Conservation (phyloP, 495 filamentous ascomycete species). For the Aspergillus asperescens region DNA sequence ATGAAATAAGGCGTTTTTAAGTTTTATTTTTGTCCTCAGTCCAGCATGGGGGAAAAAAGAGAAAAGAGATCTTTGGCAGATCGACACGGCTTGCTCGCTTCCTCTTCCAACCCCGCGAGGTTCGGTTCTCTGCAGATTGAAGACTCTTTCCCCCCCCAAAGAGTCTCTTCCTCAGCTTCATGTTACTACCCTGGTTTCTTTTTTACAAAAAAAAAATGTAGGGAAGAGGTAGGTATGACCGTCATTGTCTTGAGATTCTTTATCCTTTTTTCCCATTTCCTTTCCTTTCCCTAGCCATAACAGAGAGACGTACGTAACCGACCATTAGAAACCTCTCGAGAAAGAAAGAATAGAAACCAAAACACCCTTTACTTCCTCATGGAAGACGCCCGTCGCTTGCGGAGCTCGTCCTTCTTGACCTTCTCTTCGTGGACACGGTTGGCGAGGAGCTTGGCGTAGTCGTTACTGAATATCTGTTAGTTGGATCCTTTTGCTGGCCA, state of each 20-base stretch:
- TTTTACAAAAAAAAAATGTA: constrained; percentile 1
- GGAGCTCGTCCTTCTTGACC: constrained; percentile 79
- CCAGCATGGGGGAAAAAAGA: neutral
- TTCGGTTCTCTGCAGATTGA: neutral
- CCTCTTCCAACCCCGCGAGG: neutral
- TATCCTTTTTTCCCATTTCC: constrained; percentile 14
- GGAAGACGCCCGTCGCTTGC: constrained; percentile 92
- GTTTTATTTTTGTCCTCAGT: constrained; percentile 6
- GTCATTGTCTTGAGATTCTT: constrained; percentile 6
- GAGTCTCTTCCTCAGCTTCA: neutral
- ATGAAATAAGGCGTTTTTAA: constrained; percentile 14
- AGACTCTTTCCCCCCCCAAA: constrained; percentile 9
- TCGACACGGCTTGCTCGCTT: constrained; percentile 5
- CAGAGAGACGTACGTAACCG: constrained; percentile 30
- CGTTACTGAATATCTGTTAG: constrained; percentile 53
- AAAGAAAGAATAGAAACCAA: constrained; percentile 16
- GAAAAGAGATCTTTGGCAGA: constrained; percentile 3
- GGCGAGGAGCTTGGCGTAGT: constrained; percentile 89
- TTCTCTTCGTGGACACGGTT: constrained; percentile 95
- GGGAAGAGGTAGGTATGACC: neutral
- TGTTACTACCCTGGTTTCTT: constrained; percentile 2
- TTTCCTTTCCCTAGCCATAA: constrained; percentile 26
- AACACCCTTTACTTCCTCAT: constrained; percentile 76
- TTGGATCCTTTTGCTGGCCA: constrained; percentile 8
- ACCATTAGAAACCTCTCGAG: constrained; percentile 32